Evolutionary conservation across 352 stramenopile species (phyloP).

Genomic region (Thalassiosira sp.): DNA sequence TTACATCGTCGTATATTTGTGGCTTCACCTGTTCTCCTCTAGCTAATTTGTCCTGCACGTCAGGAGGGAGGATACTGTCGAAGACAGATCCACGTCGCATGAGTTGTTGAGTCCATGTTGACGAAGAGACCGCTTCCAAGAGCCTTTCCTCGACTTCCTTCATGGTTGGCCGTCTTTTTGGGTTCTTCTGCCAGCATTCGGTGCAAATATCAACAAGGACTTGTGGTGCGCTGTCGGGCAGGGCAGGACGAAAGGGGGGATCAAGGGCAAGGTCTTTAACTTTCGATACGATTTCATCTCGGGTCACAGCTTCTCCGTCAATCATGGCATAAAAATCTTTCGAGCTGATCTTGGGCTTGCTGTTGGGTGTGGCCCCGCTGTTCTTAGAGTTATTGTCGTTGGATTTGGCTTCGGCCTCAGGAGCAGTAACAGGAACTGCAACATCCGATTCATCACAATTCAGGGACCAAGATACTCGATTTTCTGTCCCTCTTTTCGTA

Average conservation of each 20-base stretch:
- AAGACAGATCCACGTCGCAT: slow-evolving; percentile 14
- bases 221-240: slow-evolving; percentile 14
- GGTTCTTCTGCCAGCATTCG: slow-evolving; percentile 34
- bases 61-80: slow-evolving; percentile 12
- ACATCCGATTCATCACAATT: slow-evolving; percentile 1
- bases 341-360: not conserved
- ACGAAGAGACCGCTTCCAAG: not conserved
- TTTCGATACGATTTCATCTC: slow-evolving; percentile 13
- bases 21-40: slow-evolving; percentile 1
- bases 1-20: slow-evolving; percentile 28
- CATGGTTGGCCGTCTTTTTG: slow-evolving; percentile 18
- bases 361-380: not conserved
- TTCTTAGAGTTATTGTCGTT: too few species aligned
- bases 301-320: not conserved
- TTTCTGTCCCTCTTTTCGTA: not conserved
- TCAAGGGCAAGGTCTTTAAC: slow-evolving; percentile 18
- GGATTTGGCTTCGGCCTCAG: too few species aligned
- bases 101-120: slow-evolving; percentile 8
- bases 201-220: slow-evolving; percentile 14
- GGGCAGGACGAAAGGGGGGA: slow-evolving; percentile 15
- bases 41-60: slow-evolving; percentile 6
- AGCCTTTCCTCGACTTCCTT: slow-evolving; percentile 22
- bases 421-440: not conserved
- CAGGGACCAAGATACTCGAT: slow-evolving; percentile 1
- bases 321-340: slow-evolving; percentile 7